phyloP scores from a whole-genome alignment of 352 stramenopile genomes.

The Globisporangium barbulae region DNA sequence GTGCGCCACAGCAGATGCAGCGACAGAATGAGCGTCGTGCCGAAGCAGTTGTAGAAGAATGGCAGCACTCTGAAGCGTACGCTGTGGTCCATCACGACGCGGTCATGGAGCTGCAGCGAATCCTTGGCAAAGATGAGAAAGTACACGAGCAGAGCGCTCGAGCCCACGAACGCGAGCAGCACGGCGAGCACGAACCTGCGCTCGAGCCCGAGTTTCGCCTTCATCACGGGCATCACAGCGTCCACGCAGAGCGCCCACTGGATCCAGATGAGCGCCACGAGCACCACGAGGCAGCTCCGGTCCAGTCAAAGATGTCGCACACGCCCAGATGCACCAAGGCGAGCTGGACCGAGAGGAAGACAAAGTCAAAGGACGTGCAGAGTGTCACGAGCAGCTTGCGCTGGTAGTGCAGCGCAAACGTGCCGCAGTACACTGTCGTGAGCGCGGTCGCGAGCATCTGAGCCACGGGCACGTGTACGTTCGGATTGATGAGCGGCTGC shows the following conservation, averaged over 20 bases:
- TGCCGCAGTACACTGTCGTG: slow-evolving; percentile 2
- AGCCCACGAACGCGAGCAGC: not conserved
- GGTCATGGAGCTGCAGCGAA: not conserved
- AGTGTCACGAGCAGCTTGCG: slow-evolving; percentile 15
- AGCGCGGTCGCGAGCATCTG: not conserved
- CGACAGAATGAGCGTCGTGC: slow-evolving; percentile 7
- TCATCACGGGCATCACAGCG: slow-evolving; percentile 10
- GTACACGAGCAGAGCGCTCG: not conserved
- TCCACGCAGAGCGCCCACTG: slow-evolving; percentile 13
- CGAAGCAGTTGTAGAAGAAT: slow-evolving; percentile 19
- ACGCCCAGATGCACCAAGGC: slow-evolving; percentile 14
- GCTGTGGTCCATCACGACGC: not conserved
- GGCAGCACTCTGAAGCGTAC: slow-evolving; percentile 15
- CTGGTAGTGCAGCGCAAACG: slow-evolving; percentile 14
- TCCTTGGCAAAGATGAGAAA: slow-evolving; percentile 3
- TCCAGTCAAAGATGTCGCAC: slow-evolving; percentile 25
- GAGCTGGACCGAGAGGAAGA: slow-evolving; percentile 31
- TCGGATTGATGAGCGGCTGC: not conserved
- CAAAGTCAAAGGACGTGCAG: slow-evolving; percentile 28
- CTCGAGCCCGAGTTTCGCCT: slow-evolving; percentile 11
- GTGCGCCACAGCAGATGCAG: slow-evolving; percentile 17
- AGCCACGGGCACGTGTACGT: not conserved
- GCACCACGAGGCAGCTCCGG: not conserved
- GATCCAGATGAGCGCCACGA: slow-evolving; percentile 13
- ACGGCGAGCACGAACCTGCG: slow-evolving; percentile 3